Conservation (phyloP, 257 asterid species). For the Lithospermum erythrorhizon region DNA sequence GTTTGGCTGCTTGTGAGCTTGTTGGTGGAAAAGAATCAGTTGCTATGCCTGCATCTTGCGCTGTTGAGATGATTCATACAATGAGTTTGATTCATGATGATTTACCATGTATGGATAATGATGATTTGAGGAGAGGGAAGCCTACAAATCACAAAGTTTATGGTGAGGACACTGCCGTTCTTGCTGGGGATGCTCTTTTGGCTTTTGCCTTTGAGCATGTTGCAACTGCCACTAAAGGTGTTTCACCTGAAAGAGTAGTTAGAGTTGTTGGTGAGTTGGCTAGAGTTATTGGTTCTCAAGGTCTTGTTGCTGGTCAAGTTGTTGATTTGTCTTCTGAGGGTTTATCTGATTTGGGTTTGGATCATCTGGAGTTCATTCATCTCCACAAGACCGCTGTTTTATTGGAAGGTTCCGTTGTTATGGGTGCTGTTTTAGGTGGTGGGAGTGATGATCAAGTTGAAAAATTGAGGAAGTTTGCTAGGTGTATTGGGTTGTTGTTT, state of each 20-base stretch:
- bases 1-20: conserved; percentile 31
- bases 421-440: neutral
- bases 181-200: conserved; percentile 23
- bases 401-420: neutral
- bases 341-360: conserved; percentile 9
- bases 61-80: conserved; percentile 35
- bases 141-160: conserved; percentile 27
- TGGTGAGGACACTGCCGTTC: conserved; percentile 16
- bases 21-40: conserved; percentile 27
- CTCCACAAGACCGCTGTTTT: conserved; percentile 6
- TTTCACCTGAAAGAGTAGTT: conserved; percentile 7
- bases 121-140: conserved; percentile 27
- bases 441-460: neutral
- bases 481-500: conserved; percentile 18
- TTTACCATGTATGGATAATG: conserved; percentile 40
- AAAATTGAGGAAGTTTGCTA: conserved; percentile 13
- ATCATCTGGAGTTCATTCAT: conserved; percentile 26
- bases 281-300: conserved; percentile 22
- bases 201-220: conserved; percentile 34
- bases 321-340: conserved; percentile 15
- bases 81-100: conserved; percentile 32
- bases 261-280: conserved; percentile 21
- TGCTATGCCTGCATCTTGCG: conserved; percentile 34
- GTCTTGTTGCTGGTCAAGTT: conserved; percentile 25
- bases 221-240: conserved; percentile 14